A percentile compares a stretch with the other conserved stretches of the same genome.
phyloP scores from a whole-genome alignment of 306 rosid genomes.

The Gleditsia sinensis region DNA sequence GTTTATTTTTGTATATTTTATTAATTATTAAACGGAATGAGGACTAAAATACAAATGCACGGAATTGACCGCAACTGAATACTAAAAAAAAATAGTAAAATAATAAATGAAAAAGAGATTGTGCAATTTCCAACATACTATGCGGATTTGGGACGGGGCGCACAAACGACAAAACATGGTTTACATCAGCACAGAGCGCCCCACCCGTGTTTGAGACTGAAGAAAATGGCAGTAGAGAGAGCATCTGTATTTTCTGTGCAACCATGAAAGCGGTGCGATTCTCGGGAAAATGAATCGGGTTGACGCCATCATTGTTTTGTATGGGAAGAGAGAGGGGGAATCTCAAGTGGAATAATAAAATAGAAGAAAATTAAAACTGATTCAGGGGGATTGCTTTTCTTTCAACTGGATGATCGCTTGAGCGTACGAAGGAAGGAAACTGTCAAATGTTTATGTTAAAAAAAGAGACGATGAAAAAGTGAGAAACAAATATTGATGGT shows the following conservation, averaged over 20 bases:
- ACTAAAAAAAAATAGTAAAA: not conserved
- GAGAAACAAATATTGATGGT: not conserved
- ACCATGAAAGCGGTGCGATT: conserved; percentile 6
- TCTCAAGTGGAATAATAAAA: not conserved
- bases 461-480: not conserved
- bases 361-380: not conserved
- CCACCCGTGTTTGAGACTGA: not conserved
- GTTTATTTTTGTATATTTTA: not conserved
- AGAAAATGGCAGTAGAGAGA: not conserved
- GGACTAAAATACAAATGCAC: not conserved
- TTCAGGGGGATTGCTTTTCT: not conserved
- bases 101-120: conserved; percentile 2
- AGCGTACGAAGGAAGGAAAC: not conserved
- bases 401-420: not conserved
- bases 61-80: not conserved
- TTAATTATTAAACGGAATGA: not conserved
- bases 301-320: conserved; percentile 8
- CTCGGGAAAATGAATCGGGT: not conserved
- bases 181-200: conserved; percentile 1
- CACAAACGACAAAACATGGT: conserved; percentile 45
- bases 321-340: not conserved
- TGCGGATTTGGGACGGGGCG: conserved; percentile 35
- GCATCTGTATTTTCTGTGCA: conserved; percentile 15
- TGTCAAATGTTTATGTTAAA: not conserved
- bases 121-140: conserved; percentile 12